Evolutionary conservation across 179 eudicot genomes (phyloP).

Genomic region (Patellifolia procumbens): DNA sequence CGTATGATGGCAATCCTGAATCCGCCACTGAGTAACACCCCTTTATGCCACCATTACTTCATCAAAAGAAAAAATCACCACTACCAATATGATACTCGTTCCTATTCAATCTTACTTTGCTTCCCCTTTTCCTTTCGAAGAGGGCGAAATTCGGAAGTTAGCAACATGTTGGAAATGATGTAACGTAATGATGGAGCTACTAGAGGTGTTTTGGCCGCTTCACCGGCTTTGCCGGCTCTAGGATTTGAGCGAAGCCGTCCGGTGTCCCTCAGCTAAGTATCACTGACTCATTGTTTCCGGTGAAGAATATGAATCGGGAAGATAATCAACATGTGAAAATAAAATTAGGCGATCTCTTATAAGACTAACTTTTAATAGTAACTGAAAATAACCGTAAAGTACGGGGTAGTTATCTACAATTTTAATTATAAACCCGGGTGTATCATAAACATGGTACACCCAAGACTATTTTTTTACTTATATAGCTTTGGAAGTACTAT

Average conservation of each 20-base stretch:
- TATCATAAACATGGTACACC: no score
- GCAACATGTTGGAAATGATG: slow-evolving; percentile 43
- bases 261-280: slow-evolving; percentile 51
- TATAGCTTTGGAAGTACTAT: no score
- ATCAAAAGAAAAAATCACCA: slow-evolving; percentile 27
- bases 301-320: slow-evolving; percentile 14
- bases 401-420: no score
- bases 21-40: no score
- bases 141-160: slow-evolving; percentile 22
- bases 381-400: no score
- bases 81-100: not conserved
- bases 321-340: no score
- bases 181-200: slow-evolving; percentile 16
- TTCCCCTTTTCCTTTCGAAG: not conserved
- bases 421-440: no score
- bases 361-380: no score
- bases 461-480: no score
- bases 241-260: slow-evolving; percentile 54
- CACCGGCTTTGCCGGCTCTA: slow-evolving; percentile 38
- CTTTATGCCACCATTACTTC: slow-evolving; percentile 30
- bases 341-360: no score
- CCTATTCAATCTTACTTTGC: not conserved
- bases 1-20: no score
- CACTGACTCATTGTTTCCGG: slow-evolving; percentile 60
- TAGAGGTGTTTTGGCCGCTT: slow-evolving; percentile 12